Conservation (phyloP, 2,329 filamentous ascomycete genomes). For the Rhynchosporium agropyri region DNA sequence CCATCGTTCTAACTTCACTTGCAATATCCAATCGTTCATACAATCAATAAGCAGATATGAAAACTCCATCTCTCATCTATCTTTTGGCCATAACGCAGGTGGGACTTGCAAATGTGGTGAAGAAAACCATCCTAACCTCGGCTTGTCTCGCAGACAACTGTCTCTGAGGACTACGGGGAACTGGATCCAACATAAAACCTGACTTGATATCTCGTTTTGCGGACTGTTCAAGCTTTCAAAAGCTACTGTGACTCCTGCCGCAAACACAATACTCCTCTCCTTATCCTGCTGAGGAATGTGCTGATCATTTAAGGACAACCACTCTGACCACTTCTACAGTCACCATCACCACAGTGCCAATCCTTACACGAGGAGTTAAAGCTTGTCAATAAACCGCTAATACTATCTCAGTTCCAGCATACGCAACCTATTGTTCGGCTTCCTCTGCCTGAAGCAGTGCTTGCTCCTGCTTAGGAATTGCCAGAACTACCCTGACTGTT, state of each 20-base stretch:
- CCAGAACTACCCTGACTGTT: constrained; percentile 9
- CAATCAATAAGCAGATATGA: not conserved
- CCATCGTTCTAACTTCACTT: too few species aligned
- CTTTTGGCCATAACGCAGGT: not conserved
- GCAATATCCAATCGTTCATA: not conserved
- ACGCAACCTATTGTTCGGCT: constrained; percentile 19
- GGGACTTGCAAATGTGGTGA: not conserved
- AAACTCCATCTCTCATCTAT: not conserved
- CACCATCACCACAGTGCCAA: not conserved
- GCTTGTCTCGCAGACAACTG: constrained; percentile 1
- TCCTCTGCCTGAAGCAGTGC: constrained; percentile 14
- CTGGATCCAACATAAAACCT: not conserved
- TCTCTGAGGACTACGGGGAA: not conserved
- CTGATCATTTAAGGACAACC: not conserved
- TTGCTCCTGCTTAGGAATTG: constrained; percentile 22
- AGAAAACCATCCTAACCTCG: not conserved
- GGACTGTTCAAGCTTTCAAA: constrained; percentile 13
- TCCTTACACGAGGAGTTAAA: not conserved
- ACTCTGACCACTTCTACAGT: not conserved
- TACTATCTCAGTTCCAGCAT: constrained; percentile 13
- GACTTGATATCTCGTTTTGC: not conserved
- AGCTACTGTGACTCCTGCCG: constrained; percentile 9
- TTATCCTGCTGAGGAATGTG: not conserved
- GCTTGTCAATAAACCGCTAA: constrained; percentile 6
- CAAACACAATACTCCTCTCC: not conserved